Base-by-base conservation (phyloP, 164 flowering plant species). In the Houttuynia cordata region DNA sequence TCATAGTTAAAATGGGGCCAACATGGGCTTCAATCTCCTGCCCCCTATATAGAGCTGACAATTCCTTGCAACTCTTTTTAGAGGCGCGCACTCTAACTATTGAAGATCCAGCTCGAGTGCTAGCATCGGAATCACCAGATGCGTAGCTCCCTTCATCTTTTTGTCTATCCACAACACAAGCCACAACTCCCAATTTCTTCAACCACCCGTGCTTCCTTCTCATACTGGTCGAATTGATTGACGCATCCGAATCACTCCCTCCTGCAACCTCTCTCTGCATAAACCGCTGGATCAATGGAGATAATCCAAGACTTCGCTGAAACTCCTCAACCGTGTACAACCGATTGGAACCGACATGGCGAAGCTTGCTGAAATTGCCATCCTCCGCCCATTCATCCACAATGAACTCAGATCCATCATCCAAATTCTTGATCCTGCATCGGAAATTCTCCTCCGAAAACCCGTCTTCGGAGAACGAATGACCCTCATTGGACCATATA, bases 21-120 rank as follows among this genome's bases (percentile, higher is more conserved):
- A 78, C 67, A 61, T 93, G 99, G 3, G 95, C 99, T 62, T 72
- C 79, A 49, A 90, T 82, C 64, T 85, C 91, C 70, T 90, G 99
- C 13, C 83, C 83, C 71, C 56, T 64, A 68, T 79, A 90, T 47
- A 93, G 74, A 42, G 92, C 94, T 1, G 97, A 87, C 40, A 93
- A 81, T 68, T 93, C 99, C 75, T 82, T 93, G 22, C 61, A 65
- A 22, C 58, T 73, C 72, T 83, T 93, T 66, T 70, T 68, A 56
- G 47, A 53, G 19, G 75, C 78, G 14, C 78, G 85, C 70, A 86
- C 97, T 68, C 74, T 77, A 41, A 87, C 84, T 70, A 82, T 83
- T 54, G 59, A 78, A 67, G 72, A 62, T 64, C 76, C 22, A 41
- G 17, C 30, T 49, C 56, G 74, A n/a, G 51, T 51, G 47, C 73